Conservation (phyloP, 768 basidiomycete genomes). For the Exsudoporus frostii region DNA sequence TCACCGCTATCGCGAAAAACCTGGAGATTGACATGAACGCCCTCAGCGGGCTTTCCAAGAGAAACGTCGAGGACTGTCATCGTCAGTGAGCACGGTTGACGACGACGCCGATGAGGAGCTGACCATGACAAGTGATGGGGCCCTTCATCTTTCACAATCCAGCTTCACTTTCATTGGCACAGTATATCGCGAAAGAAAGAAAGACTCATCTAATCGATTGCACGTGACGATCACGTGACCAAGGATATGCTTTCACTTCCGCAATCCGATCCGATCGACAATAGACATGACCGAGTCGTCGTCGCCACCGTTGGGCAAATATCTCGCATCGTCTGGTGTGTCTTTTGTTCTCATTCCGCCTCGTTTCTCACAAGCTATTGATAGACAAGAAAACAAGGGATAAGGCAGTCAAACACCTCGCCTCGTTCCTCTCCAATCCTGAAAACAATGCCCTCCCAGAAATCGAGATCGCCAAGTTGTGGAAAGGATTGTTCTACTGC, state of each 20-base stretch:
- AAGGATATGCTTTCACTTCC: not conserved
- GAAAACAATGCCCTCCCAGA: slow-evolving; percentile 57
- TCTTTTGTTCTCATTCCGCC: not conserved
- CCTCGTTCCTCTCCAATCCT: slow-evolving; percentile 72
- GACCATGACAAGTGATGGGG: slow-evolving; percentile 91
- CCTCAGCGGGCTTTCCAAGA: slow-evolving; percentile 74
- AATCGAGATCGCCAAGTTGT: slow-evolving; percentile 83
- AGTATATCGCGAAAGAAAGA: no score
- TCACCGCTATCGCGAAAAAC: slow-evolving; percentile 38
- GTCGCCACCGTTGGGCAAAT: slow-evolving; percentile 75
- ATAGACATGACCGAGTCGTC: slow-evolving; percentile 33
- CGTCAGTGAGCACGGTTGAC: not conserved
- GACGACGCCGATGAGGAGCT: slow-evolving; percentile 11
- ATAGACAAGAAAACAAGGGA: slow-evolving; percentile 90
- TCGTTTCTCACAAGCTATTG: not conserved
- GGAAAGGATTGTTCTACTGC: slow-evolving; percentile 99
- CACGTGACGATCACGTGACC: slow-evolving; percentile 9
- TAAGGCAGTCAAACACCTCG: slow-evolving; percentile 79
- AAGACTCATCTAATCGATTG: no score
- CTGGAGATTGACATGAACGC: slow-evolving; percentile 64
- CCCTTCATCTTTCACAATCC: slow-evolving; percentile 50
- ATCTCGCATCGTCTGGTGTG: slow-evolving; percentile 88
- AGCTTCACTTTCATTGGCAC: no score
- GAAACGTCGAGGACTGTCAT: slow-evolving; percentile 79
- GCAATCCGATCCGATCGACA: slow-evolving; percentile 18